Conservation (phyloP, 2,329 filamentous ascomycete species). For the Apiospora pterosperma region DNA sequence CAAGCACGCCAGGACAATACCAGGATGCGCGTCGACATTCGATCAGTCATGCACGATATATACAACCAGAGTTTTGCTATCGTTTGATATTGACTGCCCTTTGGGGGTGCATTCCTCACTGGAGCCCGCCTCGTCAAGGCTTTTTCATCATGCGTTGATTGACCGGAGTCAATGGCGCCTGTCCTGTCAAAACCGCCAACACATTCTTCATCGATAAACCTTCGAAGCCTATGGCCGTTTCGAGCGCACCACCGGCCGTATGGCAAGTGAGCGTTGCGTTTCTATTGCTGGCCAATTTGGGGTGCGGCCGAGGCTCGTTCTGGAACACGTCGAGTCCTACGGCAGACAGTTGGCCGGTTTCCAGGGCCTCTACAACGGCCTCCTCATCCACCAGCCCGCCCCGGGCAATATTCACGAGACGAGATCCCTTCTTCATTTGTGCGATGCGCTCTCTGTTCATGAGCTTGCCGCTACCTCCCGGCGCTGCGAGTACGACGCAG, state of each 20-base stretch:
- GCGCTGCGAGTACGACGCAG: constrained; percentile 49
- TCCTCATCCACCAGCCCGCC: constrained; percentile 28
- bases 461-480: constrained; percentile 36
- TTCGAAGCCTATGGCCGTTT: constrained; percentile 53
- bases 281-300: constrained; percentile 25
- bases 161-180: constrained; percentile 46
- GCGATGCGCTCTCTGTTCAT: constrained; percentile 37
- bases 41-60: constrained; percentile 43
- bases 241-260: constrained; percentile 52
- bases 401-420: constrained; percentile 30
- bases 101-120: neutral
- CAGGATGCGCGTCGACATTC: constrained; percentile 39
- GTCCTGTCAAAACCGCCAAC: constrained; percentile 40
- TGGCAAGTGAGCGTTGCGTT: constrained; percentile 47
- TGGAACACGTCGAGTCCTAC: constrained; percentile 52
- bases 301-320: constrained; percentile 43
- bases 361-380: constrained; percentile 22
- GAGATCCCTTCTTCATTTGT: constrained; percentile 49
- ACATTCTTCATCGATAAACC: constrained; percentile 52
- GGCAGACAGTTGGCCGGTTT: constrained; percentile 38
- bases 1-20: constrained; percentile 38
- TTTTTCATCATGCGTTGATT: constrained; percentile 45
- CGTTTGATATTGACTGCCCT: constrained; percentile 29
- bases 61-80: constrained; percentile 53
- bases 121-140: neutral